Evolutionary conservation across 176 grass and related monocot species (phyloP), one percentile per base, ranked within the genome.

Genomic region (Oryza meridionalis): DNA sequence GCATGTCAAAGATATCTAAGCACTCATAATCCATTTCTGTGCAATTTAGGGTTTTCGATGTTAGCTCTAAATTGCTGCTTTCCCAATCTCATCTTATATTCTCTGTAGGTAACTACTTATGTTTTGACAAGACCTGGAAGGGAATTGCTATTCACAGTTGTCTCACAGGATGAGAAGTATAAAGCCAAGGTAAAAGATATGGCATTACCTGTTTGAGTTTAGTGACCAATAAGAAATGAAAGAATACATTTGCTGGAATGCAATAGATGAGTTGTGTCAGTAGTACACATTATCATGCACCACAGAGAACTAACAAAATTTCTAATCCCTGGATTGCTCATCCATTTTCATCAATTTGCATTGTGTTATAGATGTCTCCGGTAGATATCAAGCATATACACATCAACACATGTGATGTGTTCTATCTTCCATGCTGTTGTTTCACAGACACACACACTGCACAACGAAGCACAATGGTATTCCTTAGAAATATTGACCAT

Each of bases 61-160:
- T 59, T 67, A 29, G 6, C 29, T 88, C 8, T 55, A 73, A 7
- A 73, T 79, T 79, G 16, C 14, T 67, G 46, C 44, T 79, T 70
- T 79, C 25, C 7, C 9, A 62, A 69, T 24, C 22, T 40, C 38
- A 40, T 40, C 6, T 67, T 62, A 10, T 8, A 24, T 70, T 73
- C 38, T 59, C 80, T 86, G 2, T 74, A 98, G 96, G 96, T 93
- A 72, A 89, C 80, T 4, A 91, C 96, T 63, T 98, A 98, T 89
- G 96, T 98, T 86, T 83, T 95, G 76, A 91, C 89, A 65, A 98
- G 96, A 82, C 96, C 96, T 73, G 96, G 93, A 82, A 95, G 96
- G 82, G 96, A 98, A 78, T 77, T 98, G 17, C 70, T 98, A 43
- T 98, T 95, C 72, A 95, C 96, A 42, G 89, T 98, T 87, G 96